Conservation (phyloP, 73 alveolate species). For the Tetrahymena borealis region DNA sequence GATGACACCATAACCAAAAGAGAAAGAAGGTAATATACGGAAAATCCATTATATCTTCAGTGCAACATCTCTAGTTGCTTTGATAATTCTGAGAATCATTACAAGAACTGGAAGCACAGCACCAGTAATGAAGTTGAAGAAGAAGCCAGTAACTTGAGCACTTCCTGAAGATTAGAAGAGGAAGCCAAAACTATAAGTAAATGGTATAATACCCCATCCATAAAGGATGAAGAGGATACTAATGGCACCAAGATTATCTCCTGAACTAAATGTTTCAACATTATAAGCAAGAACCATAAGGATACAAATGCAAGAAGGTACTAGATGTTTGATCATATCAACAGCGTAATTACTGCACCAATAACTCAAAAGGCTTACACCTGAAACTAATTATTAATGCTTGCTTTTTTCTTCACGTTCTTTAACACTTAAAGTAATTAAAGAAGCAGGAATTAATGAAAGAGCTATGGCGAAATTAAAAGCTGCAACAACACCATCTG, state of each 20-base stretch:
- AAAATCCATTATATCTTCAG: slow-evolving; percentile 58
- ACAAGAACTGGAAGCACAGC: slow-evolving; percentile 45
- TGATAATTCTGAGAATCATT: slow-evolving; percentile 45
- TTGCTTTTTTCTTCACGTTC: slow-evolving; percentile 87
- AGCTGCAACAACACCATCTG: slow-evolving; percentile 35
- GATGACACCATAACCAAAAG: slow-evolving; percentile 69
- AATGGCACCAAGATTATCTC: slow-evolving; percentile 7
- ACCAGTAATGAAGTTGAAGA: slow-evolving; percentile 43
- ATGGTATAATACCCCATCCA: slow-evolving; percentile 67
- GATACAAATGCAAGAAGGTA: slow-evolving; percentile 57
- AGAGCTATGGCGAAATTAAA: slow-evolving; percentile 78
- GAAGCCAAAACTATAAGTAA: slow-evolving; percentile 60
- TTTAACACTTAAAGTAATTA: slow-evolving; percentile 63
- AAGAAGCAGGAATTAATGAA: slow-evolving; percentile 80
- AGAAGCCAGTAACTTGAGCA: slow-evolving; percentile 45
- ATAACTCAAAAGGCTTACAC: slow-evolving; percentile 66
- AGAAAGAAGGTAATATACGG: slow-evolving; percentile 77
- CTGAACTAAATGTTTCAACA: slow-evolving; percentile 10
- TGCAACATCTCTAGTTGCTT: slow-evolving; percentile 40
- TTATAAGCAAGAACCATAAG: slow-evolving; percentile 38
- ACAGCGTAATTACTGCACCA: slow-evolving; percentile 71
- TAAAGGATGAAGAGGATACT: slow-evolving; percentile 52
- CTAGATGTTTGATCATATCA: slow-evolving; percentile 63
- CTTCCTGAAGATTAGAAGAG: slow-evolving; percentile 14
- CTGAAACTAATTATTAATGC: slow-evolving; percentile 78